Conservation (phyloP, 805 yeast species). For the Phaffomyces thermotolerans region DNA sequence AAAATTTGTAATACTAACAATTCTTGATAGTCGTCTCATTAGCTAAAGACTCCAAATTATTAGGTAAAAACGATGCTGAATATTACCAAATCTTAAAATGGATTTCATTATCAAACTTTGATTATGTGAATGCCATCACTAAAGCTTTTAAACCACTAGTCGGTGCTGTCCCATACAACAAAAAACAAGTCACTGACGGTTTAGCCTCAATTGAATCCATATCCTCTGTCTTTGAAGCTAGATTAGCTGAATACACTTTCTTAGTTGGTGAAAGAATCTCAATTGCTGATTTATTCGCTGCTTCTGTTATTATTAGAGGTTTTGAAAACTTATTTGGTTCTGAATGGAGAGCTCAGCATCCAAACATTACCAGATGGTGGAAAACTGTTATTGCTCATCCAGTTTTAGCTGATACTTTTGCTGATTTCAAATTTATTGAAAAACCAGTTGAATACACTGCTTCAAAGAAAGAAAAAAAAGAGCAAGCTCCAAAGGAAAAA, state of each 20-base stretch:
- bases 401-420: slow-evolving; percentile 37
- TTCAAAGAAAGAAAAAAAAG: slow-evolving; percentile 60
- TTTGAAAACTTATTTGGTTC: slow-evolving; percentile 53
- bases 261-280: slow-evolving; percentile 63
- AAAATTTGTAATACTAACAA: slow-evolving; percentile 10
- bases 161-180: slow-evolving; percentile 72
- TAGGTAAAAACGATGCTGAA: slow-evolving; percentile 61
- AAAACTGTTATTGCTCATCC: slow-evolving; percentile 43
- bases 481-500: slow-evolving; percentile 27
- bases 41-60: slow-evolving; percentile 32
- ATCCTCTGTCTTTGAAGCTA: slow-evolving; percentile 43
- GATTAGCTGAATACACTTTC: slow-evolving; percentile 54
- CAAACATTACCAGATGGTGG: slow-evolving; percentile 66
- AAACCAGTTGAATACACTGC: slow-evolving; percentile 62
- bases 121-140: slow-evolving; percentile 43
- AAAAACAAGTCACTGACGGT: slow-evolving; percentile 50
- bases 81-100: slow-evolving; percentile 59
- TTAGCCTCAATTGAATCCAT: slow-evolving; percentile 31
- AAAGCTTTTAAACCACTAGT: slow-evolving; percentile 49
- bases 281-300: slow-evolving; percentile 58
- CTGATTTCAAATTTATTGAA: slow-evolving; percentile 50
- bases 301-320: slow-evolving; percentile 44
- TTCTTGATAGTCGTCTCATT: slow-evolving; percentile 26
- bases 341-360: slow-evolving; percentile 58
- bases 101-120: slow-evolving; percentile 71